Evolutionary conservation across 192 early-diverging fungal species (phyloP), one percentile per base, ranked within the genome.

Genomic region (Gryganskiella cystojenkinii): DNA sequence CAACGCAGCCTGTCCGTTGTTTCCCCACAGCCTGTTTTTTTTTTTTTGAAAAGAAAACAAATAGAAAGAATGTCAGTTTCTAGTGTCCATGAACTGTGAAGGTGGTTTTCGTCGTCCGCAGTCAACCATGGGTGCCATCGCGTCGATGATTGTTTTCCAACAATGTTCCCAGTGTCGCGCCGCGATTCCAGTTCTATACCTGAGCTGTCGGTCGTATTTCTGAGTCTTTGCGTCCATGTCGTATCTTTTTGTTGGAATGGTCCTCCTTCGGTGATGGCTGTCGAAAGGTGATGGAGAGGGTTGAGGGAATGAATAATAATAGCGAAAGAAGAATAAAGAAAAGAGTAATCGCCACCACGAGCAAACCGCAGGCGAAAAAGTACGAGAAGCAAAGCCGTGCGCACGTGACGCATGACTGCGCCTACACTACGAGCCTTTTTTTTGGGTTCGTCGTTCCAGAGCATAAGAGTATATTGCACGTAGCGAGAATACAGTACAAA

Each of bases 191-290:
- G 42, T 4, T 8, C 22, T 66, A 58, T 88, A 94, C 94, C 94
- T 80, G 80, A 96, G 85, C 66, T 96, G 94, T 37, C 94, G 81
- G 72, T 96, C 94, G 73, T 96, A 96, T 82, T 90, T 91, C 71
- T 93, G 92, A 3, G 92, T 88, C 67, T 91, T 93, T 59, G 82
- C 67, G 58, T 89, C 88, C 59, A 83, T 65, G 20, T 49, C 1
- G n/a, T 42, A n/a, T 56, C 11, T 33, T 9, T 28, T 45, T 11
- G 30, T 28, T 22, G 34, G 20, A 44, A 44, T 40, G 5, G 37
- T 5, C 8, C 19, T 17, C 9, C 47, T 24, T 6, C 47, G 47
- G 47, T n/a, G 22, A 19, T 50, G 9, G 17, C 43, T 44, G 43
- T 44, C 17, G 8, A 44, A 40, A 40, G 13, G 37, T 40, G 37